These are phyloP conservation scores for Pichia sp. DNA, from an alignment of 1,139 yeast genomes.

Conservation along the genomic window DNA sequence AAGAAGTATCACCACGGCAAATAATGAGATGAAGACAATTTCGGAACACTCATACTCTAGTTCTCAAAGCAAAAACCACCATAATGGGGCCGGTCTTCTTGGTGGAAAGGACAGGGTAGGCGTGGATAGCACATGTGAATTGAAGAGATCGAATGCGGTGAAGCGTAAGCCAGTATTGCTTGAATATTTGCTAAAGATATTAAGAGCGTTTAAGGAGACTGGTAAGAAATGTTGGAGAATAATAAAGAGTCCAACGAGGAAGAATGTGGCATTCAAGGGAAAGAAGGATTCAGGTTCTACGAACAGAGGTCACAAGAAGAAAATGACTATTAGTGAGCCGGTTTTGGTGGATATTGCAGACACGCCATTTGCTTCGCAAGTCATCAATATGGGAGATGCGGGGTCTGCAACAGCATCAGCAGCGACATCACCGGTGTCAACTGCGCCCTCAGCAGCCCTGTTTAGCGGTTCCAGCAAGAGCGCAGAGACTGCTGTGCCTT, in stretches of 20 bases:
- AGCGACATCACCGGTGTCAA: neutral
- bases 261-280: constrained; percentile 11
- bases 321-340: constrained; percentile 16
- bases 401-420: neutral
- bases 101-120: no score
- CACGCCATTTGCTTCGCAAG: constrained; percentile 13
- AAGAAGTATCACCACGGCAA: constrained; percentile 6
- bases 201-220: constrained; percentile 14
- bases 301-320: neutral
- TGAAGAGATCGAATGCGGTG: constrained; percentile 30
- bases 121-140: constrained; percentile 11
- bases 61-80: neutral
- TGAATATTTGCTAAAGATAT: constrained; percentile 16
- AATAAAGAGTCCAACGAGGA: constrained; percentile 16
- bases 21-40: neutral
- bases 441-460: neutral
- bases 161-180: constrained; percentile 28
- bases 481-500: neutral
- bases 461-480: neutral
- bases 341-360: constrained; percentile 15
- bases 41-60: neutral
- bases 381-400: neutral
- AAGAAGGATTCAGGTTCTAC: neutral
- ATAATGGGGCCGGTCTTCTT: neutral
- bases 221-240: constrained; percentile 21